Percentiles rank a stretch among this genome's conserved stretches.
phyloP scores from a whole-genome alignment of 1,139 yeast genomes.

The Sugiyamaella japonica region DNA sequence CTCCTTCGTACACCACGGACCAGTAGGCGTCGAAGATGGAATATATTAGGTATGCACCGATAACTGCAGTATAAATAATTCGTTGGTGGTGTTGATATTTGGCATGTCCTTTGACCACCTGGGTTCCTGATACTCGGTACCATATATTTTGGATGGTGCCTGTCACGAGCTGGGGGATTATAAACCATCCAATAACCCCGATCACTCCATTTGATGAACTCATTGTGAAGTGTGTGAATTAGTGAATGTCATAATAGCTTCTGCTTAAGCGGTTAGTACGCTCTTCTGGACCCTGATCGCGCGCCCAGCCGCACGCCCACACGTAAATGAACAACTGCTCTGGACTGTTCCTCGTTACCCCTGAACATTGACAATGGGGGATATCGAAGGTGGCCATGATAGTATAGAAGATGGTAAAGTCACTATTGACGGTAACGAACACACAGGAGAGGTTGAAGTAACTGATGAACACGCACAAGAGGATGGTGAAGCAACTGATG shows the following conservation, averaged over 20 bases:
- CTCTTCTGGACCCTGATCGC: neutral
- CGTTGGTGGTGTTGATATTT: conserved; percentile 20
- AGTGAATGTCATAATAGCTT: too few species aligned
- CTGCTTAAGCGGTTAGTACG: too few species aligned
- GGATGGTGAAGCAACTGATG: too few species aligned
- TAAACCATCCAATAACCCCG: conserved; percentile 31
- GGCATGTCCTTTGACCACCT: conserved; percentile 5
- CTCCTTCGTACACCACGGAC: conserved; percentile 20
- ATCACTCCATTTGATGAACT: conserved; percentile 18
- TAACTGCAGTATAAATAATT: conserved; percentile 22
- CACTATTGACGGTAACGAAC: too few species aligned
- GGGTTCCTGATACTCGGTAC: conserved; percentile 22
- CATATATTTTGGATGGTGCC: conserved; percentile 21
- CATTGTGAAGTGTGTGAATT: neutral
- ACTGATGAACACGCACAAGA: too few species aligned
- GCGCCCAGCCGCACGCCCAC: too few species aligned
- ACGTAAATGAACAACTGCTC: too few species aligned
- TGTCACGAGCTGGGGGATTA: conserved; percentile 28
- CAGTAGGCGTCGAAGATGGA: conserved; percentile 23
- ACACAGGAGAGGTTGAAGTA: too few species aligned
- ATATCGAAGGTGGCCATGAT: neutral
- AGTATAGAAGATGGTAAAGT: neutral
- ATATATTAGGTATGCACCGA: conserved; percentile 25
- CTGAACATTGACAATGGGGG: neutral
- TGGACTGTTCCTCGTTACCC: neutral